Conservation (phyloP, 805 yeast genomes). For the Yamadazyma phyllophila region DNA sequence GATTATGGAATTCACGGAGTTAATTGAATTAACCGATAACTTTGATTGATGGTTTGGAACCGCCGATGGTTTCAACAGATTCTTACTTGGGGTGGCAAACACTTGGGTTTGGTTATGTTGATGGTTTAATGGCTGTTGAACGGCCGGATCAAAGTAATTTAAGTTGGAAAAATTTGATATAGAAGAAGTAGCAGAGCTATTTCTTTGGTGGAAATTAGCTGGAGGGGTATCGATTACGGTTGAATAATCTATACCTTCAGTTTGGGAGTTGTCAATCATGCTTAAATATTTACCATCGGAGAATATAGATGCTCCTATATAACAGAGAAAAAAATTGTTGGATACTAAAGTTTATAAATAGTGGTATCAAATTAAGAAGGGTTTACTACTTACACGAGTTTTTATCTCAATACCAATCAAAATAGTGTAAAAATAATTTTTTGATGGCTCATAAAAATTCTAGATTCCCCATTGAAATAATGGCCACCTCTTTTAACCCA, state of each 20-base stretch:
- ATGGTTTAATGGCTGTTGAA: neutral
- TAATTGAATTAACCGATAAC: conserved; percentile 14
- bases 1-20: conserved; percentile 11
- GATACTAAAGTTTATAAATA: conserved; percentile 11
- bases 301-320: neutral
- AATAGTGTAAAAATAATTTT: conserved; percentile 7
- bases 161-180: conserved; percentile 2
- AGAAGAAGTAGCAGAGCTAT: conserved; percentile 1
- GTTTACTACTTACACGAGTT: conserved; percentile 12
- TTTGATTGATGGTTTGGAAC: conserved; percentile 9
- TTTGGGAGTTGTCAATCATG: conserved; percentile 7
- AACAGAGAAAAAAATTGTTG: conserved; percentile 6
- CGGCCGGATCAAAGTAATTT: neutral
- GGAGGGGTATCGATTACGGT: neutral
- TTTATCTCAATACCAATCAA: conserved; percentile 10
- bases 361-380: conserved; percentile 12
- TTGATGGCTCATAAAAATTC: conserved; percentile 10
- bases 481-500: neutral
- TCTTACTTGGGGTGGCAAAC: neutral
- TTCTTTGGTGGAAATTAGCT: conserved; percentile 3
- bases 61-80: conserved; percentile 1
- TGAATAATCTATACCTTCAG: conserved; percentile 6
- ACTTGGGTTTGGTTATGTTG: neutral
- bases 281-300: conserved; percentile 7
- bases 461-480: conserved; percentile 12